phyloP scores from a whole-genome alignment of 805 yeast genomes.

The Myxozyma sirexii region DNA sequence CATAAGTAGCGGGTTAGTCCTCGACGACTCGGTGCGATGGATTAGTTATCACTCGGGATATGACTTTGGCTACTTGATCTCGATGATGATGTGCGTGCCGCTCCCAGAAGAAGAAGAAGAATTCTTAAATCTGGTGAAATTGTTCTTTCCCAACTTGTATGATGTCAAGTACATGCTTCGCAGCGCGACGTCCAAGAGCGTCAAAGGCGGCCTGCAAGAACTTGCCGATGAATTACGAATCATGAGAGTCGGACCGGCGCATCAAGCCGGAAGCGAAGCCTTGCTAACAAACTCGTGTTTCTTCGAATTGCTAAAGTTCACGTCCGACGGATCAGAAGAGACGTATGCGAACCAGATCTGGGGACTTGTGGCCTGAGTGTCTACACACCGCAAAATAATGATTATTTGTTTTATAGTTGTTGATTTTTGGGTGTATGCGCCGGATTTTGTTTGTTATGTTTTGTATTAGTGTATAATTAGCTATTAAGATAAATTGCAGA shows the following conservation, averaged over 20 bases:
- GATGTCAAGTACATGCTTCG: slow-evolving; percentile 66
- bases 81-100: slow-evolving; percentile 69
- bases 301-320: slow-evolving; percentile 44
- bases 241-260: slow-evolving; percentile 42
- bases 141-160: slow-evolving; percentile 78
- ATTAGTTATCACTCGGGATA: slow-evolving; percentile 89
- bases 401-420: neutral
- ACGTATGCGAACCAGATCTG: slow-evolving; percentile 40
- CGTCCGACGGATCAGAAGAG: slow-evolving; percentile 30
- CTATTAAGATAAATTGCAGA: neutral
- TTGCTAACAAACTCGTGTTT: slow-evolving; percentile 48
- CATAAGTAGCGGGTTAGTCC: slow-evolving; percentile 80
- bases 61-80: slow-evolving; percentile 86
- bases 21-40: slow-evolving; percentile 78
- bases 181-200: slow-evolving; percentile 36
- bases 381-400: neutral
- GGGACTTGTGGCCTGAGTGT: slow-evolving; percentile 42
- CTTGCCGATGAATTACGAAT: slow-evolving; percentile 50
- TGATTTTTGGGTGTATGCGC: neutral
- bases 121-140: slow-evolving; percentile 67
- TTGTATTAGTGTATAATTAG: neutral
- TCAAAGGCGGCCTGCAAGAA: slow-evolving; percentile 43
- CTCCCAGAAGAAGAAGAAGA: slow-evolving; percentile 83
- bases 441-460: neutral
- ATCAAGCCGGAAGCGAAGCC: slow-evolving; percentile 52